Conservation (phyloP, 192 early-diverging fungal genomes). For the Pecoramyces ruminantium region DNA sequence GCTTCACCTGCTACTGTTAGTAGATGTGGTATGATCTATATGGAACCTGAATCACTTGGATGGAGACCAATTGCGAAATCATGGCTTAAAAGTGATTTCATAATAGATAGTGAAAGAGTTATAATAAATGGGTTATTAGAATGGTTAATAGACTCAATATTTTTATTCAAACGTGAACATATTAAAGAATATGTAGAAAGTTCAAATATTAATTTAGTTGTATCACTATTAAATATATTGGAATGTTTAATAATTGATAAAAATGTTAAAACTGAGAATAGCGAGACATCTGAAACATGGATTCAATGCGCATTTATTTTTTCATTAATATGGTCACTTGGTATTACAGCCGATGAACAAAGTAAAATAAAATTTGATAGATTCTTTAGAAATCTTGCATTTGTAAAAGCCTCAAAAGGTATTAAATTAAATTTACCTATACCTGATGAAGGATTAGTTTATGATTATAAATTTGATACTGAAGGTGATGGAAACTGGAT, state of each 20-base stretch:
- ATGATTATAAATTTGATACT: conserved; percentile 32
- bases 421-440: conserved; percentile 17
- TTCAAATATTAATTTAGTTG: conserved; percentile 24
- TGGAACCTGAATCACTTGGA: conserved; percentile 32
- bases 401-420: conserved; percentile 7
- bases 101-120: conserved; percentile 17
- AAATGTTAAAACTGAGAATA: conserved; percentile 6
- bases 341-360: conserved; percentile 24
- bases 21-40: conserved; percentile 49
- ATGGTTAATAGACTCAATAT: conserved; percentile 25
- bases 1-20: conserved; percentile 46
- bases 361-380: conserved; percentile 22
- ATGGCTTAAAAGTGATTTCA: conserved; percentile 24
- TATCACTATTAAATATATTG: conserved; percentile 29
- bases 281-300: conserved; percentile 17
- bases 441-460: conserved; percentile 23
- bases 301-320: conserved; percentile 34
- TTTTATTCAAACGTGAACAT: conserved; percentile 22
- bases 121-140: conserved; percentile 16
- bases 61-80: conserved; percentile 33
- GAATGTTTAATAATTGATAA: conserved; percentile 26
- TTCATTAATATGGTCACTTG: conserved; percentile 30
- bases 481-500: conserved; percentile 18
- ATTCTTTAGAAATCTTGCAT: conserved; percentile 8
- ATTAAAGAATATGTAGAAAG: conserved; percentile 33